Conservation (phyloP, 2,329 filamentous ascomycete species). For the Fusarium sp. region DNA sequence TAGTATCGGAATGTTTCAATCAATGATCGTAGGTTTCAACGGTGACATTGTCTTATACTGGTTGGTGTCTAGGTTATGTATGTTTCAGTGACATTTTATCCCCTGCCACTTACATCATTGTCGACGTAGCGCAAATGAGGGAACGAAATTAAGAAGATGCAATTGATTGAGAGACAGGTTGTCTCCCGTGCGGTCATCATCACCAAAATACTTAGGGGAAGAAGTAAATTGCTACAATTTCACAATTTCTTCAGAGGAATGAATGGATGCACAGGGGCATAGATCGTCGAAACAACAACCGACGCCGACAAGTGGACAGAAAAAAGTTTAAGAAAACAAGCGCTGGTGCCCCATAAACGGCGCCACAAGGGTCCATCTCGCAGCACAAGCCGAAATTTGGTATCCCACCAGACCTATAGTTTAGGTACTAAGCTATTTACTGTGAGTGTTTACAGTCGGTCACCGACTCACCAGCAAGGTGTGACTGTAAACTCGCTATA, state of each 20-base stretch:
- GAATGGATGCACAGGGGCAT: constrained; percentile 8
- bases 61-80: constrained; percentile 1
- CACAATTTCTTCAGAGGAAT: background rate
- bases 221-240: constrained; percentile 9
- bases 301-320: constrained; percentile 2
- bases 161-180: background rate
- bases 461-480: constrained; percentile 4
- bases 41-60: background rate
- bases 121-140: constrained; percentile 5
- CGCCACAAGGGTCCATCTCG: constrained; percentile 42
- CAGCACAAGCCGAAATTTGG: constrained; percentile 43
- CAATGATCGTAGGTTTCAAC: background rate
- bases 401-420: constrained; percentile 20
- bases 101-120: constrained; percentile 39
- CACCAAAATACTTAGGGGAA: background rate
- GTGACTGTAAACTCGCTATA: constrained; percentile 2
- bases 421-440: constrained; percentile 2
- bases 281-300: constrained; percentile 8
- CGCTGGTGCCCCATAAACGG: constrained; percentile 33
- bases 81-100: constrained; percentile 28
- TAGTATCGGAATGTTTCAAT: background rate
- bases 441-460: constrained; percentile 9
- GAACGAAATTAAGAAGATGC: background rate
- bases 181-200: background rate
- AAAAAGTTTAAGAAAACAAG: constrained; percentile 19